These are phyloP conservation scores for Adansonia digitata DNA, from an alignment of 345 rosid genomes.

Conservation along the genomic window DNA sequence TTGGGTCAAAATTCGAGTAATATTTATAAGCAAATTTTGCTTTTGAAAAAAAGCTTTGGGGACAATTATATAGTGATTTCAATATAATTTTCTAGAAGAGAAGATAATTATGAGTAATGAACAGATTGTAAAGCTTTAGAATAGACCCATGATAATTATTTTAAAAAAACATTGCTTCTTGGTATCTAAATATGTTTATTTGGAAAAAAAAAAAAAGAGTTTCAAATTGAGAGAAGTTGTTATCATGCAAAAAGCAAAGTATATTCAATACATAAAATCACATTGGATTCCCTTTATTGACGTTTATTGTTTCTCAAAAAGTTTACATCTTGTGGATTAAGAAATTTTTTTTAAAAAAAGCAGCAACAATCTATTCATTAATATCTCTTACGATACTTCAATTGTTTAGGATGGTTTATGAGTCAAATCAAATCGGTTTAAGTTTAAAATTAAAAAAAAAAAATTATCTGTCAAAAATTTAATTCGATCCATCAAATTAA, in stretches of 20 bases:
- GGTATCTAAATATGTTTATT: no score
- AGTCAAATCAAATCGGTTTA: no score
- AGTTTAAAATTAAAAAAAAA: no score
- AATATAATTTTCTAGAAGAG: no score
- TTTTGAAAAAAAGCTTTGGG: neutral
- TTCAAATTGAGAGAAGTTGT: neutral
- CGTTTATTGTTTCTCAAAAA: slow-evolving; percentile 2
- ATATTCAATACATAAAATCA: slow-evolving; percentile 3
- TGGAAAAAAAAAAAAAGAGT: neutral
- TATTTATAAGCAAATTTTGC: neutral
- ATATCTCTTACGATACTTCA: neutral
- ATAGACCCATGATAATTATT: no score
- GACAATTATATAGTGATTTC: neutral
- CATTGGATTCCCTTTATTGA: slow-evolving; percentile 15
- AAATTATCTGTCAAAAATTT: no score
- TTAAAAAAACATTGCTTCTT: no score
- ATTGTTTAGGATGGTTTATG: no score
- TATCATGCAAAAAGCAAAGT: neutral
- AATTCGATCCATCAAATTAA: no score
- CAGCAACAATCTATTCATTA: neutral
- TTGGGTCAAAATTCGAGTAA: neutral
- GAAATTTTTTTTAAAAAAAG: neutral
- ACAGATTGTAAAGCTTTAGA: no score
- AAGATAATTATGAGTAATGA: no score
- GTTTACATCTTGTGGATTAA: neutral